Conservation (phyloP, 208 protist species). For the Crithidia expoeki region DNA sequence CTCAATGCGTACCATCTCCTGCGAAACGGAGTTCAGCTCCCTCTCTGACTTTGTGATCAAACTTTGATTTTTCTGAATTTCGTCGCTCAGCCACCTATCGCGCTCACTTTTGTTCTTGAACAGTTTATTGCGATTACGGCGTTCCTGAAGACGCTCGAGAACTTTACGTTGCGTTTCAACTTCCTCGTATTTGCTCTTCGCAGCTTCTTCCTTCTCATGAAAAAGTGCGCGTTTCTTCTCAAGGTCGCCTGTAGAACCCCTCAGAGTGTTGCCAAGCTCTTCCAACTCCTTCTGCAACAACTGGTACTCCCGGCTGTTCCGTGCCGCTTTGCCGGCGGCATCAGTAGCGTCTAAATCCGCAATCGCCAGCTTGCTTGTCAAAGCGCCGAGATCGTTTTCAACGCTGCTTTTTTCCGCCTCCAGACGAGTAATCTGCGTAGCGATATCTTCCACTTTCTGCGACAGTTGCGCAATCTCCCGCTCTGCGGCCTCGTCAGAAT, state of each 20-base stretch:
- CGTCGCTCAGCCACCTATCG: conserved; percentile 86
- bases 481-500: conserved; percentile 50
- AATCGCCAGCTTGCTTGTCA: conserved; percentile 71
- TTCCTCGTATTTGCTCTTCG: conserved; percentile 40
- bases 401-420: conserved; percentile 59
- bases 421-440: conserved; percentile 46
- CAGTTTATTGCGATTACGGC: conserved; percentile 86
- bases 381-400: conserved; percentile 54
- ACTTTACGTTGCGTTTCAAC: conserved; percentile 50
- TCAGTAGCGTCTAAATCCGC: conserved; percentile 68
- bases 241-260: conserved; percentile 36
- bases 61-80: conserved; percentile 77
- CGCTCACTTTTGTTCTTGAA: conserved; percentile 92
- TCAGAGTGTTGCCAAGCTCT: conserved; percentile 51
- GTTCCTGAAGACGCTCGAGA: conserved; percentile 86
- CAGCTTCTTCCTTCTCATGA: conserved; percentile 34
- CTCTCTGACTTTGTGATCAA: conserved; percentile 48
- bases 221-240: conserved; percentile 43
- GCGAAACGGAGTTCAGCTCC: conserved; percentile 45
- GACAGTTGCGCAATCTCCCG: conserved; percentile 43
- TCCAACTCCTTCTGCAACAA: conserved; percentile 61
- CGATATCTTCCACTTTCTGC: conserved; percentile 45
- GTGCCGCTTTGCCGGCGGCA: conserved; percentile 37
- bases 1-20: conserved; percentile 41
- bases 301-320: conserved; percentile 52